phyloP scores from a whole-genome alignment of 2,329 filamentous ascomycete genomes.

The Curvularia lunata region DNA sequence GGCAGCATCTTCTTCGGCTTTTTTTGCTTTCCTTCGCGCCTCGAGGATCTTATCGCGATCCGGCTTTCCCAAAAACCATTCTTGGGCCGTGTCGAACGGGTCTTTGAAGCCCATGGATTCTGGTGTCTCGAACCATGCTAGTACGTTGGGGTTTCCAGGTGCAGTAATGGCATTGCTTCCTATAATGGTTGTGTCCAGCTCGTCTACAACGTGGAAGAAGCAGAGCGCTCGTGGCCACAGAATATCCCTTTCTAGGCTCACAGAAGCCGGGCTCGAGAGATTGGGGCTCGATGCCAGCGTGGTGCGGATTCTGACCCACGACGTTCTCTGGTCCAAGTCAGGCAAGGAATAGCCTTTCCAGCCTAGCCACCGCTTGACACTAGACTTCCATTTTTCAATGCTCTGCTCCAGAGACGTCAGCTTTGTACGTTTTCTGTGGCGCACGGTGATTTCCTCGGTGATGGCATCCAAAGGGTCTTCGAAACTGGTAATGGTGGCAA shows the following conservation, averaged over 20 bases:
- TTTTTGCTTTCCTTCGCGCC: slow-evolving; percentile 52
- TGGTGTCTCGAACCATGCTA: slow-evolving; percentile 42
- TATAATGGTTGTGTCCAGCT: background rate
- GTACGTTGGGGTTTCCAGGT: slow-evolving; percentile 14
- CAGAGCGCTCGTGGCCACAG: slow-evolving; percentile 48
- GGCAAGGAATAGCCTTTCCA: slow-evolving; percentile 44
- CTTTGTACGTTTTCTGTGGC: slow-evolving; percentile 37
- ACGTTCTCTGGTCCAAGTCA: slow-evolving; percentile 29
- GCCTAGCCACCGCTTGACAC: slow-evolving; percentile 42
- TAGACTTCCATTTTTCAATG: slow-evolving; percentile 45
- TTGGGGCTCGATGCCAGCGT: slow-evolving; percentile 15
- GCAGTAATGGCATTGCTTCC: background rate
- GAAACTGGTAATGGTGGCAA: slow-evolving; percentile 41
- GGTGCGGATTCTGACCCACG: slow-evolving; percentile 44
- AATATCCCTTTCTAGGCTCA: slow-evolving; percentile 34
- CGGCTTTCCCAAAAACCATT: slow-evolving; percentile 46
- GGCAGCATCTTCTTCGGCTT: slow-evolving; percentile 55
- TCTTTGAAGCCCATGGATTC: slow-evolving; percentile 44
- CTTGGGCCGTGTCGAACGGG: slow-evolving; percentile 44
- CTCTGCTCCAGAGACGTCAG: slow-evolving; percentile 35
- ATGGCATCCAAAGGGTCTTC: slow-evolving; percentile 34
- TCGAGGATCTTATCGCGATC: slow-evolving; percentile 46
- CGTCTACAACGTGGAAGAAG: slow-evolving; percentile 30
- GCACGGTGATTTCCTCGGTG: slow-evolving; percentile 27
- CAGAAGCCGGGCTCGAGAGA: slow-evolving; percentile 21